Base-by-base conservation (phyloP, 2,329 filamentous ascomycete genomes). In the Phyllosticta citrichinensis region DNA sequence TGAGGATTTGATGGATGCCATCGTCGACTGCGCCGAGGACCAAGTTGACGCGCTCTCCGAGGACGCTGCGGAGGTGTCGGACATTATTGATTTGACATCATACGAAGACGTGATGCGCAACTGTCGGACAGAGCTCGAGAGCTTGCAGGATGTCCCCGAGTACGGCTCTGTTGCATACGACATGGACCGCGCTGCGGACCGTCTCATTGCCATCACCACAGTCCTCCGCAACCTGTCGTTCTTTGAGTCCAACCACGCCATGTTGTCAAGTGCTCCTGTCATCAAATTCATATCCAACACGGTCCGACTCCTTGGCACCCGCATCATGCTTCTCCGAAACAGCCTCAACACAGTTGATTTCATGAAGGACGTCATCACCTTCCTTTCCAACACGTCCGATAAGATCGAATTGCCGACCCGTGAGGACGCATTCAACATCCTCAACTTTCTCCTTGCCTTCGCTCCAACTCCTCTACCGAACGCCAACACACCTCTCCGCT, bases 141-240 rank as follows among this genome's bases (percentile, higher is more conserved):
- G 81, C 0, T 74, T 97, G 59, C 86, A 88, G 66, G 87, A 92
- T 56, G 79, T 88, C 22, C 83, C 87, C 0, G 81, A 83, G 40
- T 88, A 94, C 70, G 93, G 91, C 2, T 88, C 87, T 2, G 76
- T 81, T 14, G 87, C 87, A 30, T 93, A 96, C 71, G 85, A 93
- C 57, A 81, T 97, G 2, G 90, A 96, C 68, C 85, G 89, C 56
- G 89, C 92, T 2, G 91, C 92, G 3, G 92, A 97, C 67, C 85
- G 88, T 62, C 75, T 99, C 55, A 86, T 97, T 61, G 95, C 91
- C 69, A 88, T 97, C 65, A 96, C 91, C 1, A 96, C 91, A 0
- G 92, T 97, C 61, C 76, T 99, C 55, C 87, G 94, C 62, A 99
- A 99, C 67, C 81, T 97, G 17, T 97, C 94, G 0, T 97, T 96